Percentiles rank a stretch among this genome's conserved stretches.
Evolutionary conservation across 2,329 filamentous ascomycete genomes (phyloP).

Genomic region (Sporothrix phasma): DNA sequence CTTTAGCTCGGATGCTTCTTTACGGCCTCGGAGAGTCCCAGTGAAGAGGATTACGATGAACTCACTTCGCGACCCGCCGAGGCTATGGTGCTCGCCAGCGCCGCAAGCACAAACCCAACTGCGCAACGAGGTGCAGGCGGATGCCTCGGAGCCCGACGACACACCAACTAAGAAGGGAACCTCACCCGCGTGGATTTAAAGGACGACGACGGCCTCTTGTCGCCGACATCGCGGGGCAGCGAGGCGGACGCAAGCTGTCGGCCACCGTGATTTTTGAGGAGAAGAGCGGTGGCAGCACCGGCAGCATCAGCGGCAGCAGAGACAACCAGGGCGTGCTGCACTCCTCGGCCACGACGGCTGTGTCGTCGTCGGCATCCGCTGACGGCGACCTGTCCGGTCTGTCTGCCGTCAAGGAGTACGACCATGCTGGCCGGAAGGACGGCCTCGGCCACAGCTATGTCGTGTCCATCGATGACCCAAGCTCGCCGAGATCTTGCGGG

Average conservation of each 20-base stretch:
- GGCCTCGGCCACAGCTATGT: constrained; percentile 19
- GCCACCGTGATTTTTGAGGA: constrained; percentile 20
- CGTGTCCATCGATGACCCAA: constrained; percentile 28
- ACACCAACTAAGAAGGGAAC: not conserved
- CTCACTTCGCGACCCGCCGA: constrained; percentile 20
- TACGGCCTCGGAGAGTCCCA: constrained; percentile 31
- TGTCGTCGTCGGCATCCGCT: constrained; percentile 6
- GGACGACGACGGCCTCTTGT: not conserved
- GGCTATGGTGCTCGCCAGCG: constrained; percentile 20
- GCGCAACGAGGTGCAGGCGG: constrained; percentile 11
- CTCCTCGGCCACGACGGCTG: constrained; percentile 12
- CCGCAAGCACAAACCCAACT: constrained; percentile 10
- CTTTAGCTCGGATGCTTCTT: constrained; percentile 14
- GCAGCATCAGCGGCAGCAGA: not conserved
- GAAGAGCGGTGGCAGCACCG: not conserved
- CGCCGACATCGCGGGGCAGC: not conserved
- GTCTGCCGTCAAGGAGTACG: not conserved
- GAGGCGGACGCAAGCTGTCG: constrained; percentile 14
- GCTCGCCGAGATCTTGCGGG: constrained; percentile 31
- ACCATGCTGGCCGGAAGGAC: not conserved
- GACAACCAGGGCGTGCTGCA: not conserved
- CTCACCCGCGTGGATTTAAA: constrained; percentile 2
- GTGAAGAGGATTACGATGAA: constrained; percentile 38
- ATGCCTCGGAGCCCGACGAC: not conserved
- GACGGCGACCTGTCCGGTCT: not conserved